Evolutionary conservation across 2,329 filamentous ascomycete genomes (phyloP), one percentile per base, ranked within the genome.

Genomic region (Epicoccum nigrum): DNA sequence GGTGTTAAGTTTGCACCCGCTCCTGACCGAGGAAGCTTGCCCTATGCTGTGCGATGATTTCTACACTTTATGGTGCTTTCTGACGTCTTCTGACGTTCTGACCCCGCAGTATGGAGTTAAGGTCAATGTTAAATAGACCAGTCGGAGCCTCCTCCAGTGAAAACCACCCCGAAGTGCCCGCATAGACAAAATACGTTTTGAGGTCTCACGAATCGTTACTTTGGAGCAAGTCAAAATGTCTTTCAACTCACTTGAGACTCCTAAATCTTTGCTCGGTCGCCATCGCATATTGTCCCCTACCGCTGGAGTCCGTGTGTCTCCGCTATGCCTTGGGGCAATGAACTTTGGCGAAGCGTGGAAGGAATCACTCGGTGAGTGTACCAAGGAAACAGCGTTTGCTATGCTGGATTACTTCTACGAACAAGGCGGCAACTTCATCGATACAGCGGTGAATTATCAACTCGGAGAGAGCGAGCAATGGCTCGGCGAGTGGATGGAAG

Each of bases 371-470:
- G 63, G 54, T 4, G 79, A 79, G 46, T 62, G 88, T 86, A 79
- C 83, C 67, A 83, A 89, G 64, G 76, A 83, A 44, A 80, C 82
- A 1, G 85, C 82, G 2, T 86, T 88, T 59, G 75, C 78, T 19
- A 83, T 90, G 20, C 78, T 90, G 7, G 86, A 90, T 62, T 84
- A 81, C 65, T 90, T 83, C 72, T 83, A 79, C 81, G 79, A 81
- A 7, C 79, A 85, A 0, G 85, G 85, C 4, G 87, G 87, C 25
- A 90, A 90, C 73, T 90, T 90, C 69, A 85, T 90, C 64, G 87
- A 90, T 67, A 89, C 86, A 5, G 71, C 71, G 8, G 71, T 70
- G 51, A 71, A 69, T 55, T 77, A 76, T 50, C 71, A 75, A 42
- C 54, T 64, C 47, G 70, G 73, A 23, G 63, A 78, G 52, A 73